These are phyloP conservation scores for Barbatosphaeria neglecta DNA, from an alignment of 495 filamentous ascomycete species.

Conservation along the genomic window DNA sequence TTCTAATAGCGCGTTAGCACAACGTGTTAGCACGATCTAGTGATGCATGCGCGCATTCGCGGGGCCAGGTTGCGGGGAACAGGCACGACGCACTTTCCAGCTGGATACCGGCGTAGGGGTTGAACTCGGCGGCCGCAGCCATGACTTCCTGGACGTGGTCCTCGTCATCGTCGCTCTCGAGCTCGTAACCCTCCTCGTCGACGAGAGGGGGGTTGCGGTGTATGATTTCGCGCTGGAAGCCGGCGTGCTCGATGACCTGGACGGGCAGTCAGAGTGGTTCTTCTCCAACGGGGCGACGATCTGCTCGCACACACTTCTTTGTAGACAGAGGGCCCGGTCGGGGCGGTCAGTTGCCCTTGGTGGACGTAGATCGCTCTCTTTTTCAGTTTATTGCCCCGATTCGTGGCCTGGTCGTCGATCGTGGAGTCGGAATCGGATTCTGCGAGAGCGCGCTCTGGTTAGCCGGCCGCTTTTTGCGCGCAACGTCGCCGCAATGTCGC, in stretches of 20 bases:
- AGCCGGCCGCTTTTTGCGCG: background rate
- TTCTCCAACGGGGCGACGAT: background rate
- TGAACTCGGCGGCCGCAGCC: conserved; percentile 58
- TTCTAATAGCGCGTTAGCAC: conserved; percentile 40
- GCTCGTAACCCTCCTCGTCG: conserved; percentile 78
- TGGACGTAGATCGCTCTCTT: conserved; percentile 69
- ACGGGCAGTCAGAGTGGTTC: background rate
- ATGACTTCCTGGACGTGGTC: conserved; percentile 49
- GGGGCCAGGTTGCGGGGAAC: background rate
- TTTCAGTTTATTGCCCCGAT: conserved; percentile 86
- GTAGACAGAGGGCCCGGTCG: conserved; percentile 65
- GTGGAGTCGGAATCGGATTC: conserved; percentile 81
- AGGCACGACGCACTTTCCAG: conserved; percentile 62
- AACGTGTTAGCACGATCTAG: too few species aligned
- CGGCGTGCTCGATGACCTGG: conserved; percentile 74
- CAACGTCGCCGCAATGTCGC: too few species aligned
- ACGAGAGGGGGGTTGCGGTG: conserved; percentile 59
- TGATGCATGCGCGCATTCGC: background rate
- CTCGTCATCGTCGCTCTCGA: conserved; percentile 73
- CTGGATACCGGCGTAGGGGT: conserved; percentile 71
- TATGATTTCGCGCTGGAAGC: conserved; percentile 75
- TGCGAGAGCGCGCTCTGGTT: conserved; percentile 17
- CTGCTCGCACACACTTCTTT: conserved; percentile 53
- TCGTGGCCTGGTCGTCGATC: conserved; percentile 59
- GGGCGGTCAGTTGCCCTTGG: conserved; percentile 58